phyloP scores from a whole-genome alignment of 1,139 yeast genomes.

The Lodderomyces margitis region DNA sequence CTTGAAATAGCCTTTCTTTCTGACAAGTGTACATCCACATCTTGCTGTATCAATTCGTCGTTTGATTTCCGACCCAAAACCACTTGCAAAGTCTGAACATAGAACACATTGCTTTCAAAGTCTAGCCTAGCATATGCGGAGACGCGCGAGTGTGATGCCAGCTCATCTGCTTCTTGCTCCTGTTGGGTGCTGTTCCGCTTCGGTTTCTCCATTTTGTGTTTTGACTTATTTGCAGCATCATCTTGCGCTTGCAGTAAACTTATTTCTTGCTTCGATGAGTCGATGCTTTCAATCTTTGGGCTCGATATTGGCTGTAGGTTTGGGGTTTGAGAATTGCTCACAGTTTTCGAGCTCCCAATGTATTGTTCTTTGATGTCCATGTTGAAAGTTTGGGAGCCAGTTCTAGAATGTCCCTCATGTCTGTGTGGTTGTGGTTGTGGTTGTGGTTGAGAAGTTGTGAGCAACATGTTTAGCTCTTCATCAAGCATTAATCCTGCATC shows the following conservation, averaged over 20 bases:
- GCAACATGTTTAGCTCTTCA: constrained; percentile 26
- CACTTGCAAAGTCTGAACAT: constrained; percentile 93
- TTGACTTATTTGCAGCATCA: not conserved
- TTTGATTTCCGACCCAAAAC: constrained; percentile 86
- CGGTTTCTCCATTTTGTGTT: constrained; percentile 2
- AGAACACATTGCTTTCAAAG: constrained; percentile 88
- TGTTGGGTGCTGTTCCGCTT: not conserved
- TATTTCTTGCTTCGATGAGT: not conserved
- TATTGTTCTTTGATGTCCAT: not conserved
- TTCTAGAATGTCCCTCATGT: not conserved
- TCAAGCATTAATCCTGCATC: constrained; percentile 23
- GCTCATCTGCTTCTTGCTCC: constrained; percentile 10
- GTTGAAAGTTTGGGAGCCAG: not conserved
- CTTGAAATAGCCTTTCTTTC: constrained; percentile 89
- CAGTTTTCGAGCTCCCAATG: not conserved
- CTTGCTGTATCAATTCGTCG: constrained; percentile 53
- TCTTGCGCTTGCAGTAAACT: not conserved
- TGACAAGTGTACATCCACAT: constrained; percentile 88
- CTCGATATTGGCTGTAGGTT: not conserved
- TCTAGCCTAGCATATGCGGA: constrained; percentile 94
- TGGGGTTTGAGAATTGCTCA: constrained; percentile 1
- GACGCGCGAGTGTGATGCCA: constrained; percentile 46
- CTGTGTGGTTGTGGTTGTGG: not conserved
- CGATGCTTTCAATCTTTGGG: not conserved
- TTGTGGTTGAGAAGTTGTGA: constrained; percentile 7